Evolutionary conservation across 148 eudicot species (phyloP), one percentile per base, ranked within the genome.

Genomic region (Chenopodium quinoa): DNA sequence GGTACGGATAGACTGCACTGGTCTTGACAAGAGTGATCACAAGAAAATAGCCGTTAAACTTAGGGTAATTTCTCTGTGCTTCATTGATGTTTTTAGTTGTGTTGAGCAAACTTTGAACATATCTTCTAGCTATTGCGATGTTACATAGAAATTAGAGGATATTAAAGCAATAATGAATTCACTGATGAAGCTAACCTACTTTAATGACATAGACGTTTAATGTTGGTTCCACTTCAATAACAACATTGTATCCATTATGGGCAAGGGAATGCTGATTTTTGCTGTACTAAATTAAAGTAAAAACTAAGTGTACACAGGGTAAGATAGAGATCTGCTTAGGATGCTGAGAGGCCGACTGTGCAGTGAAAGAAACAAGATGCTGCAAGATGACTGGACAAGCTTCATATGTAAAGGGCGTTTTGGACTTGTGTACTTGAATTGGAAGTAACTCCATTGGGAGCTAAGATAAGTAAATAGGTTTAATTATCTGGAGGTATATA

Each of bases 21-120:
- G 94, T 76, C 98, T 96, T 73, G 91, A 91, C 54, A 90, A 80
- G 83, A 96, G 95, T 76, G 98, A 93, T 82, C 88, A 89, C 85
- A 93, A 90, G 92, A 96, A 91, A 86, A 88, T 93, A 67, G 97
- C 95, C 71, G 91, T 90, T 89, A 92, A 96, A 85, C 86, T 96
- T 52, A 91, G 93, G 95, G 99, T 92, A 93, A 81, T 37, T 25
- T 11, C 79, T 79, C 40, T 23, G 63, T 75, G 34, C 32, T 14
- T 82, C 14, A 10, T 50, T 13, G 44, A 9, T 50, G 54, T 12
- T 32, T 52, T 75, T 3, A 22, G 31, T 17, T 13, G 12, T 76
- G 8, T 80, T 48, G 54, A 34, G 48, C 46, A 64, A 29, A 22
- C 62, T 71, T 40, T n/a, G 58, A 4, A 25, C 40, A 10, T 74